Conservation (phyloP, 148 eudicot genomes). For the Vaccinium corymbosum region DNA sequence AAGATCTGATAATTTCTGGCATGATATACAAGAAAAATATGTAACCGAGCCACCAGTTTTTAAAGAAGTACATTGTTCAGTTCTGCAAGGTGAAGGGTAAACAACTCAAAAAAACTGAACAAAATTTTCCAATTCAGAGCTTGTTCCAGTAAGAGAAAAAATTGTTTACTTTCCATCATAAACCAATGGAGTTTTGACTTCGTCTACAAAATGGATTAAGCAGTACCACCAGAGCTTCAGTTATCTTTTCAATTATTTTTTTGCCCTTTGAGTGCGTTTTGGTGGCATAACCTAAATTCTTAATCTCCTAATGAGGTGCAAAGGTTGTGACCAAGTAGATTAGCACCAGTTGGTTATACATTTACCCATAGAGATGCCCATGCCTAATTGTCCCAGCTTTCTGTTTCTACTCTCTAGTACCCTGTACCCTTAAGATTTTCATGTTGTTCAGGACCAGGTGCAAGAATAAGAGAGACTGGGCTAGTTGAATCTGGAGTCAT, state of each 20-base stretch:
- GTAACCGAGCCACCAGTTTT: background rate
- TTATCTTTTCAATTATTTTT: no score
- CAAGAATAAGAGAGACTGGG: background rate
- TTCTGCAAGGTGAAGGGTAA: background rate
- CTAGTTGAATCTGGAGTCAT: background rate
- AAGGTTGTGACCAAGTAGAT: background rate
- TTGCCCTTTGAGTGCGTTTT: no score
- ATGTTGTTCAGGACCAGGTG: background rate
- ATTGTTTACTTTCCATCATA: no score
- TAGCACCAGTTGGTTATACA: background rate
- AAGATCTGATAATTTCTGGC: background rate
- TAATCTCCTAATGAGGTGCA: background rate
- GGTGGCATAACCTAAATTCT: background rate
- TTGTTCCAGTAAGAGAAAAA: no score
- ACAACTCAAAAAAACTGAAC: no score
- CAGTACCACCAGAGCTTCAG: no score
- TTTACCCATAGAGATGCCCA: background rate
- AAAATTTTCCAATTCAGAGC: no score
- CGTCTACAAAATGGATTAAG: no score
- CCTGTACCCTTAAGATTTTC: background rate
- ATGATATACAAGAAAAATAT: background rate
- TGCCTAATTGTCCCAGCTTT: background rate
- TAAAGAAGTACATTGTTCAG: background rate
- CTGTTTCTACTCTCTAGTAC: background rate
- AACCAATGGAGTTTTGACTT: no score